Base-by-base conservation (phyloP, 495 filamentous ascomycete genomes). In the Tuber borchii region DNA sequence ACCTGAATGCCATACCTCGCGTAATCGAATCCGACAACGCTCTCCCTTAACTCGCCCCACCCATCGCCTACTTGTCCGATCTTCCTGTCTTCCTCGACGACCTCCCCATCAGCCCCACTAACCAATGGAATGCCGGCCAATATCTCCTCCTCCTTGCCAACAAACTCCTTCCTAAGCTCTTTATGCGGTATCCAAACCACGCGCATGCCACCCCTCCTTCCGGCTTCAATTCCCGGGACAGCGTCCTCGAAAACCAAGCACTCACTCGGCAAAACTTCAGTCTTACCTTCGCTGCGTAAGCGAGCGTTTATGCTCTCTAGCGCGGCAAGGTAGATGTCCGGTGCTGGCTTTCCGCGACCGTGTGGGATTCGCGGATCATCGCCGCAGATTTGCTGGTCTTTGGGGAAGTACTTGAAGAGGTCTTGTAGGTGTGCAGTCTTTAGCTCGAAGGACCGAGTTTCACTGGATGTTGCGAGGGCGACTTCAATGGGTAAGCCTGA, bases 201-300 rank as follows among this genome's bases (percentile, higher is more conserved):
- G 76, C 93, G 88, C 96, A 98, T 98, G 0, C 96, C 96, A 0
- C 96, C 95, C 74, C 95, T 88, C 44, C 95, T 86, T 17, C 93
- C 95, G 16, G 94, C 89, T 85, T 99, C 95, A 0, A 97, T 93
- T 0, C 95, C 95, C 0, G 93, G 93, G 5, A 98, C 94, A 39
- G 90, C 90, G 83, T 99, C 95, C 84, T 99, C 95, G 81, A 99
- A 97, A 0, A 99, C 95, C 14, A 99, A 86, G 84, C 95, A 97
- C 83, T 99, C 95, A 79, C 91, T 91, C 0, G 94, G 93, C 70
- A 79, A 86, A 65, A 99, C 90, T 77, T 91, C 89, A 45, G 84
- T 83, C 82, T 94, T 90, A 0, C 89, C 90, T 65, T 87, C 85
- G 19, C 75, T 80, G 1, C 88, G 83, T 19, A 95, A 82, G 12